Evolutionary conservation across 1,139 yeast species (phyloP).

Genomic region (Blastobotrys apis): DNA sequence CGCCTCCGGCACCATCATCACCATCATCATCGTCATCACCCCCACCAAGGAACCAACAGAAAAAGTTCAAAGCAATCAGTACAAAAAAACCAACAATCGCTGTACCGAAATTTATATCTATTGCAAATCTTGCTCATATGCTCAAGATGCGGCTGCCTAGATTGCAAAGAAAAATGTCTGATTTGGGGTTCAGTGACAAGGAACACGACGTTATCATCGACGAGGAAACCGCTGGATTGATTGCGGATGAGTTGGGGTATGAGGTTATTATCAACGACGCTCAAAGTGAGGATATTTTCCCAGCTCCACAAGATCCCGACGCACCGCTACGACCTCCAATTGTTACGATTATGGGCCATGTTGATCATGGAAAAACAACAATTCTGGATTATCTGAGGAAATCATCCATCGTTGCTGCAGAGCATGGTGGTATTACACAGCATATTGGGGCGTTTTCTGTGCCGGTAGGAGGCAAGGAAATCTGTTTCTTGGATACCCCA

Average conservation of each 20-base stretch:
- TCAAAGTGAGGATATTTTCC: slow-evolving; percentile 59
- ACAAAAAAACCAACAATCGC: slow-evolving; percentile 36
- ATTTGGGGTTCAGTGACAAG: slow-evolving; percentile 71
- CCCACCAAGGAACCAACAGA: neutral
- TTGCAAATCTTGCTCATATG: slow-evolving; percentile 70
- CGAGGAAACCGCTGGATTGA: slow-evolving; percentile 75
- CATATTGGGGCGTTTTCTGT: slow-evolving; percentile 97
- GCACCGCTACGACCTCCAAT: slow-evolving; percentile 77
- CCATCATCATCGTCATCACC: slow-evolving; percentile 1
- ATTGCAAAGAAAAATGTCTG: slow-evolving; percentile 54
- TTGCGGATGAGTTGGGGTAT: slow-evolving; percentile 86
- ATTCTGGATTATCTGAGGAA: slow-evolving; percentile 81
- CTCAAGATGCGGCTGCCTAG: slow-evolving; percentile 60
- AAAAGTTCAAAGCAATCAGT: slow-evolving; percentile 20
- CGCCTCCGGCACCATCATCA: neutral
- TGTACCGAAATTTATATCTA: slow-evolving; percentile 70
- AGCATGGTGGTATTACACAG: slow-evolving; percentile 96
- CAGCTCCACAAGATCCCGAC: slow-evolving; percentile 40
- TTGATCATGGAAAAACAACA: slow-evolving; percentile 97
- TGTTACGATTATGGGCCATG: slow-evolving; percentile 98
- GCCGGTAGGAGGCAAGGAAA: slow-evolving; percentile 63
- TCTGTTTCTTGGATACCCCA: slow-evolving; percentile 94
- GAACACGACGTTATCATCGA: slow-evolving; percentile 78
- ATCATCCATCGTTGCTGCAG: slow-evolving; percentile 75
- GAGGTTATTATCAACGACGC: slow-evolving; percentile 55